Base-by-base conservation (phyloP, 1,284 basidiomycete species). In the Leccinum angustisporum region DNA sequence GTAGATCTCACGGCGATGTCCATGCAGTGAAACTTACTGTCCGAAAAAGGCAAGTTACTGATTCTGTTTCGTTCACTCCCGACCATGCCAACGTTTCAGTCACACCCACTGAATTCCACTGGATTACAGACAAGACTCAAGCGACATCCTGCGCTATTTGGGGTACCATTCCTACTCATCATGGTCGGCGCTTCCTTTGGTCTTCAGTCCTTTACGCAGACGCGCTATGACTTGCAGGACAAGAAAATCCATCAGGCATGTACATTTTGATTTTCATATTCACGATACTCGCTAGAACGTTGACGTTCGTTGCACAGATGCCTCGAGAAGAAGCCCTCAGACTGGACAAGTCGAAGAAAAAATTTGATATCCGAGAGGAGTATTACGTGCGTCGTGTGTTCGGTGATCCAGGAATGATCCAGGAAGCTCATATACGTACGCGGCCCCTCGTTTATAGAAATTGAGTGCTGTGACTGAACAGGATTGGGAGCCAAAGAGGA, bases 321-420 rank as follows among this genome's bases (percentile, higher is more conserved):
- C 83, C 84, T 36, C 90, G 89, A 69, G 92, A 97, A 75, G 89
- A 97, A 69, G 91, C 93, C 69, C 80, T 97, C 52, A 86, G 89
- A 4, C 82, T 98, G 76, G 84, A 87, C 66, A 87, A 84, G 77
- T 85, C 89, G 55, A 83, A 92, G 75, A 92, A 91, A 78, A 91
- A 87, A 79, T 88, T 98, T 62, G 95, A 98, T 75, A 90, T 98
- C 27, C 79, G 94, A 56, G 96, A 98, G 75, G 97, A 98, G 75
- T 98, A 98, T 77, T 98, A 91, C 73, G 94, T 96, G 78, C 76
- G 93, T 51, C 27, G 25, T 87, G 21, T 43, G 34, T 52, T 27
- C 18, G 5, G 25, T 52, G 31, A 11, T 36, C 38, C 5, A 3
- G 16, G 50, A 8, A 57, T 9, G 4, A 11, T 27, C 52, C n/a